phyloP scores from a whole-genome alignment of 208 protist genomes.

The Zelonia costaricensis region DNA sequence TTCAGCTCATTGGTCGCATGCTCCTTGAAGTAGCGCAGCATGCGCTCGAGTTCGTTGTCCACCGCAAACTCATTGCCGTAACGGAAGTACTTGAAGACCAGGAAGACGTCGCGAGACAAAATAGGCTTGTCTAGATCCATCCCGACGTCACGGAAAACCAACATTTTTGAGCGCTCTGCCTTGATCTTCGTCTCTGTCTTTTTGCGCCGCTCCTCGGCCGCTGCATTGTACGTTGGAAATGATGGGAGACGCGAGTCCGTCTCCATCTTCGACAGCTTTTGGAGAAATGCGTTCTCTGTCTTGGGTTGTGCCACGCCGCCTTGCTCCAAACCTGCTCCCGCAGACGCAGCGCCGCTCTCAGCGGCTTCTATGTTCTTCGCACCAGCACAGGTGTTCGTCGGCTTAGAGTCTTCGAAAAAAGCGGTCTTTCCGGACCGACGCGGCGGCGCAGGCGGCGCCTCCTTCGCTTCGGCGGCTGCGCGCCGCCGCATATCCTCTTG shows the following conservation, averaged over 20 bases:
- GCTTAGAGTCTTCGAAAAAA: constrained; percentile 27
- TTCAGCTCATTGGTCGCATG: constrained; percentile 88
- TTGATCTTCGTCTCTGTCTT: constrained; percentile 67
- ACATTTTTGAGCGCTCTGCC: constrained; percentile 67
- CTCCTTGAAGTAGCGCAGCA: constrained; percentile 91
- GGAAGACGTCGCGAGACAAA: constrained; percentile 84
- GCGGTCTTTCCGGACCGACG: constrained; percentile 43
- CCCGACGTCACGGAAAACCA: constrained; percentile 86
- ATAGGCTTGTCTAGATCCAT: constrained; percentile 91
- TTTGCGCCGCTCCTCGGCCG: constrained; percentile 35
- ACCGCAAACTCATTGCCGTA: constrained; percentile 88
- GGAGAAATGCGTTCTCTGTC: constrained; percentile 50
- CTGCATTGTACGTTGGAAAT: constrained; percentile 56
- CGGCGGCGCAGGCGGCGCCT: constrained; percentile 30
- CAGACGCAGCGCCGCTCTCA: not conserved
- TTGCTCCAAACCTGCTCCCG: not conserved
- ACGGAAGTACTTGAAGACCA: constrained; percentile 87
- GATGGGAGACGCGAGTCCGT: constrained; percentile 36
- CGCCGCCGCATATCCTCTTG: constrained; percentile 38
- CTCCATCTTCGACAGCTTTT: constrained; percentile 66
- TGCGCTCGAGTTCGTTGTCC: constrained; percentile 88
- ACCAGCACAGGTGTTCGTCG: not conserved
- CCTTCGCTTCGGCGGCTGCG: constrained; percentile 17
- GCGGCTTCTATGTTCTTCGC: not conserved
- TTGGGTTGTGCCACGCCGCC: not conserved